A percentile compares a stretch with the other conserved stretches of the same genome.
These are phyloP conservation scores for Athelia psychrophila DNA, from an alignment of 1,284 basidiomycete species.

Conservation along the genomic window DNA sequence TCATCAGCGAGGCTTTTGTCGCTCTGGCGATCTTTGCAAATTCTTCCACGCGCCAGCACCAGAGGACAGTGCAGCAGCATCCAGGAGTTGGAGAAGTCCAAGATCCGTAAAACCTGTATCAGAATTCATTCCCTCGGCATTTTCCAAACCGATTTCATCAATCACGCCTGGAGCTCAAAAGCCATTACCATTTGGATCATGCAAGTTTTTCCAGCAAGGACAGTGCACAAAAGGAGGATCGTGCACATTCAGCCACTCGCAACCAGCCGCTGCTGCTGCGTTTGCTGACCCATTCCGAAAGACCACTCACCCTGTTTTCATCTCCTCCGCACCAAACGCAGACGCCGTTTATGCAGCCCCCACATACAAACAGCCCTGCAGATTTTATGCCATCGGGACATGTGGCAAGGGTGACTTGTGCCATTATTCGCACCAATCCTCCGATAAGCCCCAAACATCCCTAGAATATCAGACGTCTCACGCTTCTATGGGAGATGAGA, in stretches of 20 bases:
- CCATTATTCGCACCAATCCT: constrained; percentile 19
- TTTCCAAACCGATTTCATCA: no score
- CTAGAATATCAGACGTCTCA: neutral
- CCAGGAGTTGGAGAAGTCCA: no score
- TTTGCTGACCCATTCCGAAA: constrained; percentile 3
- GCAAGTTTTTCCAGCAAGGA: constrained; percentile 17
- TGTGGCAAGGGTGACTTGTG: constrained; percentile 30
- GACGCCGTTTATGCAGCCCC: neutral
- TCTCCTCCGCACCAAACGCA: no score
- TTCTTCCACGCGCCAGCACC: no score
- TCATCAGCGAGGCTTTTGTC: neutral
- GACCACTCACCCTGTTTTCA: neutral
- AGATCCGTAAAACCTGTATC: no score
- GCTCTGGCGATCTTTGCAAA: neutral
- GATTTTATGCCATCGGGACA: constrained; percentile 28
- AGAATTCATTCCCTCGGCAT: no score
- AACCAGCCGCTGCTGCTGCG: neutral
- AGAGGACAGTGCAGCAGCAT: no score
- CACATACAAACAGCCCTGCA: constrained; percentile 22
- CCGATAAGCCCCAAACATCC: neutral
- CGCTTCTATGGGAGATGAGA: neutral
- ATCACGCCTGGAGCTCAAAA: constrained; percentile 1
- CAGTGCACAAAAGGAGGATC: constrained; percentile 14
- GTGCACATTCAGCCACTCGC: constrained; percentile 22
- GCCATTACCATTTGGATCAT: constrained; percentile 8